Conservation (phyloP, 805 yeast genomes). For the Wickerhamomyces queroliae region DNA sequence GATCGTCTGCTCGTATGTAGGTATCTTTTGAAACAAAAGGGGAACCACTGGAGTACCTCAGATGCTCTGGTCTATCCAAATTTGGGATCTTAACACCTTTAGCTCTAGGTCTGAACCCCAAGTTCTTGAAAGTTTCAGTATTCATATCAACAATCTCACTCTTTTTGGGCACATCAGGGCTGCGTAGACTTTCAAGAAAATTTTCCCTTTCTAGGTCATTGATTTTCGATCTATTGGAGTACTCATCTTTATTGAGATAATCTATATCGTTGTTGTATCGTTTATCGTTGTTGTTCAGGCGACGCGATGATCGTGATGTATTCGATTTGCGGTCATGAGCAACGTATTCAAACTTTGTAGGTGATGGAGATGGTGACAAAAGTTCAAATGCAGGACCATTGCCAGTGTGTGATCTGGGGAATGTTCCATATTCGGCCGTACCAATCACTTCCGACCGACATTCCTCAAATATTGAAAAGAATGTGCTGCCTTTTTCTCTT, state of each 20-base stretch:
- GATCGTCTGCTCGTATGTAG: neutral
- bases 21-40: neutral
- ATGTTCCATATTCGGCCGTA: no score
- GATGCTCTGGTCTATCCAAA: neutral
- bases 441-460: no score
- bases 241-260: conserved; percentile 12
- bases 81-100: neutral
- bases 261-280: conserved; percentile 4
- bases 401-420: no score
- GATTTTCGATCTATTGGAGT: conserved; percentile 1
- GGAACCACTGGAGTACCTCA: no score
- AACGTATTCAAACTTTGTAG: neutral
- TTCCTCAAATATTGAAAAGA: no score
- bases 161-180: neutral
- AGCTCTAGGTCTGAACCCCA: neutral
- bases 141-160: neutral
- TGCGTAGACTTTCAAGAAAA: conserved; percentile 4
- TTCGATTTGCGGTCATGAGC: conserved; percentile 4
- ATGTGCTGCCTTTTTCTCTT: no score
- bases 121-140: neutral
- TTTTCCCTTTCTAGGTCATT: conserved; percentile 16
- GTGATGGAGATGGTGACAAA: neutral
- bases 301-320: conserved; percentile 6
- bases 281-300: neutral
- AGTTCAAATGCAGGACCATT: neutral